Base-by-base conservation (phyloP, 306 rosid species). In the Luffa acutangula region DNA sequence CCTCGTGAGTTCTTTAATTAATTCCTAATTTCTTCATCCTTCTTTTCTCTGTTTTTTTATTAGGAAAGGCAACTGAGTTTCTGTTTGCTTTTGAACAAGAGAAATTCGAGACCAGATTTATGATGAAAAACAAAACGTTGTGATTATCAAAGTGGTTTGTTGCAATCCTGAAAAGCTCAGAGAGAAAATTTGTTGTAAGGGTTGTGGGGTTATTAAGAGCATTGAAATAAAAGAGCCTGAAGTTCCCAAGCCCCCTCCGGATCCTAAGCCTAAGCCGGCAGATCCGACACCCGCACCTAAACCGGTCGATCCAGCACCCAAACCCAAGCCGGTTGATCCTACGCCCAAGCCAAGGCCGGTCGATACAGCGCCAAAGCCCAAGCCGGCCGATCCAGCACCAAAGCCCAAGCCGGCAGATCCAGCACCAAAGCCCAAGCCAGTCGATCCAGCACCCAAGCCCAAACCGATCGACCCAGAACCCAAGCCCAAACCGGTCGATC, bases 51-150 rank as follows among this genome's bases (percentile, higher is more conserved):
- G 25, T 57, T 5, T 42, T 42, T 14, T 31, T 2, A 20, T n/a
- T 20, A 25, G 2, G 14, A 6, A 14, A 18, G 3, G 20, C 4
- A 2, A 36, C 3, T 67, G 75, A 15, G 81, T 51, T 80, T 85
- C 77, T 77, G 85, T 2, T 18, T 57, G 7, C 10, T 7, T 88
- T 10, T 80, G 88, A 86, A 89, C 90, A 82, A 85, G 64, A 95
- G 98, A 94, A 87, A 91, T 94, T 87, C 94, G 88, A 85, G 93
- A 85, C 84, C 92, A 89, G 84, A 53, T 33, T 17, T 92, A 79
- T 79, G 87, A 88, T 17, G 91, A 92, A 43, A 89, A 92, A 83
- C 69, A 82, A 6, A 89, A 87, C 82, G 51, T 9, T 0, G 97
- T 94, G 85, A 2, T 14, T 3, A 89, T 92, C 85, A 91, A 75